A percentile compares a stretch with the other conserved stretches of the same genome.
Conservation (phyloP, 768 basidiomycete genomes). For the Trametes coccinea region DNA sequence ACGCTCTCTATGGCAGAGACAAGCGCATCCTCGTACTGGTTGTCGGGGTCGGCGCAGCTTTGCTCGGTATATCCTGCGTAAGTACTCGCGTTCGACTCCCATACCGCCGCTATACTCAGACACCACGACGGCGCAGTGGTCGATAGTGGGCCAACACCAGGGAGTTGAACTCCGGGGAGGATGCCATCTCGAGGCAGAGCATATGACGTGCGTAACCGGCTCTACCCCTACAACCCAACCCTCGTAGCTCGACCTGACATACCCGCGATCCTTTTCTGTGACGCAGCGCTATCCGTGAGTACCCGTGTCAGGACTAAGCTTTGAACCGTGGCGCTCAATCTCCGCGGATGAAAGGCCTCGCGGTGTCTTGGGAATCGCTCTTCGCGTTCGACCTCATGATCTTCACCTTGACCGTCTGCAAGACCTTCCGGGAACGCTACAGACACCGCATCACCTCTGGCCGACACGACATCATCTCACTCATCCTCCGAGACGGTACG, state of each 20-base stretch:
- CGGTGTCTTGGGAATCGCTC: conserved; percentile 50
- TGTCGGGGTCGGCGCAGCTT: conserved; percentile 33
- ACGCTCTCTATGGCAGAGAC: conserved; percentile 49
- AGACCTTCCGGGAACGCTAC: conserved; percentile 39
- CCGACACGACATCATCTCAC: conserved; percentile 36
- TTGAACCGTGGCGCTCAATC: not conserved
- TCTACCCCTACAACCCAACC: not conserved
- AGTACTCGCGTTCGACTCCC: conserved; percentile 16
- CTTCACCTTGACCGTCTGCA: conserved; percentile 48
- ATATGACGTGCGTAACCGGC: conserved; percentile 26
- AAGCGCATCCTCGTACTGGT: conserved; percentile 39
- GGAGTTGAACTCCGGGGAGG: conserved; percentile 21
- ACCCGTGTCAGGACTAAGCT: not conserved
- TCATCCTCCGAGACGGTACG: conserved; percentile 53
- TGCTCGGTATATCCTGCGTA: conserved; percentile 40
- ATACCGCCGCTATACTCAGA: not conserved
- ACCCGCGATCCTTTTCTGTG: not conserved
- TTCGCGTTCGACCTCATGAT: conserved; percentile 50
- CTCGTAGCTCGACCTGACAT: not conserved
- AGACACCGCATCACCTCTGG: conserved; percentile 29
- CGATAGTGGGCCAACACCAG: conserved; percentile 39
- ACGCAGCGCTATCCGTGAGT: conserved; percentile 29
- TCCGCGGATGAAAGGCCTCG: conserved; percentile 26
- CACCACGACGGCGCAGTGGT: conserved; percentile 37
- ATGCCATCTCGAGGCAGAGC: conserved; percentile 23